Evolutionary conservation across 768 basidiomycete genomes (phyloP).

Genomic region (Leccinum obscurum): DNA sequence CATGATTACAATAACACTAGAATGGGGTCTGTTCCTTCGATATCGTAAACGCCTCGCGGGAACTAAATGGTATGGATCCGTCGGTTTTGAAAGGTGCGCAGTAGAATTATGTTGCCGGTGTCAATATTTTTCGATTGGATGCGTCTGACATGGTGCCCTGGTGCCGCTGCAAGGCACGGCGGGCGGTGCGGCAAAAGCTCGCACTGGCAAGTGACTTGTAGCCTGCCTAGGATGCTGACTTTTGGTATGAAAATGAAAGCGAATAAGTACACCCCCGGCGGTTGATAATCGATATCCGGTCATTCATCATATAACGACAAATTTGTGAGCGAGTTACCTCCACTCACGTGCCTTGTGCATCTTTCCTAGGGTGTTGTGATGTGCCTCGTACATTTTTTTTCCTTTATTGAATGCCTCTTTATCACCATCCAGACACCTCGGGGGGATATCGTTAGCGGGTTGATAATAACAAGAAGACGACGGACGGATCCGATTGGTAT

Average conservation of each 20-base stretch:
- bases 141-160: not conserved
- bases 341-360: not conserved
- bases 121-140: not conserved
- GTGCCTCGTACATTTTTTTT: not conserved
- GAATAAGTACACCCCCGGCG: not conserved
- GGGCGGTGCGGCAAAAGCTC: not conserved
- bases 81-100: not conserved
- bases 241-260: not conserved
- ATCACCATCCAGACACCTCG: not conserved
- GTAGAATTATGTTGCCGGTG: not conserved
- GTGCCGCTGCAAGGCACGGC: not conserved
- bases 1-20: not conserved
- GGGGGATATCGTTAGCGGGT: not conserved
- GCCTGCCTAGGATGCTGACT: not conserved
- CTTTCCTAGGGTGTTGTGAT: not conserved
- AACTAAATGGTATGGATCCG: not conserved
- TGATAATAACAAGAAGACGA: no score
- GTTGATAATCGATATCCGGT: not conserved
- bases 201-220: not conserved
- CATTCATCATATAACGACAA: not conserved
- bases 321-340: not conserved
- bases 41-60: constrained; percentile 8
- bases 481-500: not conserved
- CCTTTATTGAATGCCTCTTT: no score
- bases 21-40: not conserved